A percentile compares a stretch with the other conserved stretches of the same genome.
These are phyloP conservation scores for Penicillium hordei DNA, from an alignment of 2,329 filamentous ascomycete species.

Conservation along the genomic window DNA sequence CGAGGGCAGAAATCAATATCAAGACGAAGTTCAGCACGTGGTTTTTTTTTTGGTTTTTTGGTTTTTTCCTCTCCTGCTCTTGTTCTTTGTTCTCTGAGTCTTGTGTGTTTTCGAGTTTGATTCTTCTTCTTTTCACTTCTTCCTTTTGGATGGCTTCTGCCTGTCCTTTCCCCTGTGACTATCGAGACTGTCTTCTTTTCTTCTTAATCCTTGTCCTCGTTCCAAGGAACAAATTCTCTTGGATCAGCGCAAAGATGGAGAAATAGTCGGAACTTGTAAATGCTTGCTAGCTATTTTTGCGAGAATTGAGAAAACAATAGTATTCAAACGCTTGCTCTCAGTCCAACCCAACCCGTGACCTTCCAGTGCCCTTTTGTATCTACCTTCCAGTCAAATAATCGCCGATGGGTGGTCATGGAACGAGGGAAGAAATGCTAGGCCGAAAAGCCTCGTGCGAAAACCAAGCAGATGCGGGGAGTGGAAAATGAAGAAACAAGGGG, in stretches of 20 bases:
- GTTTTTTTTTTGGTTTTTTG: conserved; percentile 14
- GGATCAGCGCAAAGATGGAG: conserved; percentile 36
- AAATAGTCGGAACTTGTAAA: conserved; percentile 45
- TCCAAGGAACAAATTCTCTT: conserved; percentile 27
- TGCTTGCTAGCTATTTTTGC: conserved; percentile 49
- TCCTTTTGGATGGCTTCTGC: conserved; percentile 20
- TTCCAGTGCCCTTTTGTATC: conserved; percentile 24
- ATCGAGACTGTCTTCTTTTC: conserved; percentile 25
- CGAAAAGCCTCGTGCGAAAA: neutral
- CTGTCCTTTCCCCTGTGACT: conserved; percentile 19
- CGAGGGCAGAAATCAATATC: conserved; percentile 2
- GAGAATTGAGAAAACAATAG: conserved; percentile 40
- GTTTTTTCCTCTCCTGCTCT: conserved; percentile 13
- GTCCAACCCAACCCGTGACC: conserved; percentile 30
- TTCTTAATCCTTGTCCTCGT: conserved; percentile 29
- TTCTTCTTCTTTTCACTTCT: conserved; percentile 17
- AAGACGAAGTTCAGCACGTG: neutral
- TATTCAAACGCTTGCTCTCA: conserved; percentile 33
- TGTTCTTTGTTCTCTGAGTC: conserved; percentile 12
- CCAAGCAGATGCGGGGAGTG: too few species aligned
- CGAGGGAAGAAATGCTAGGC: neutral
- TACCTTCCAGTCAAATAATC: conserved; percentile 24
- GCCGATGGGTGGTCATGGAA: neutral
- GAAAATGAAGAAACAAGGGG: neutral
- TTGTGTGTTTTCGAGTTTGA: conserved; percentile 7